Percentiles rank a stretch among this genome's conserved stretches.
Evolutionary conservation across 805 yeast species (phyloP).

Genomic region (Pichia rugopelliculosa): DNA sequence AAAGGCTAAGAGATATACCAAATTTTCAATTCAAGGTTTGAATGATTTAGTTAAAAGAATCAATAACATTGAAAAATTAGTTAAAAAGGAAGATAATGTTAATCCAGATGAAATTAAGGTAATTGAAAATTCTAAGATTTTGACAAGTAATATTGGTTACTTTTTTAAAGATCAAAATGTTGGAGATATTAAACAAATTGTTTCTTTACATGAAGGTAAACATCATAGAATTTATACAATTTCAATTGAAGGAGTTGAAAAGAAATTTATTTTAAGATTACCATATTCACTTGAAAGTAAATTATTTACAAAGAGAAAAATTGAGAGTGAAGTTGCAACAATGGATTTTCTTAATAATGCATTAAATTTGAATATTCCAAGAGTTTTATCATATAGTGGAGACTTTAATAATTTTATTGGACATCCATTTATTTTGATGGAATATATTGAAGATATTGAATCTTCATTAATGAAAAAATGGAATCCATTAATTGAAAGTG

Average conservation of each 20-base stretch:
- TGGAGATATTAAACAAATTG: conserved; percentile 54
- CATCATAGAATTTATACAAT: conserved; percentile 83
- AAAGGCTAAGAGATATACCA: conserved; percentile 69
- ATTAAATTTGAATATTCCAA: conserved; percentile 64
- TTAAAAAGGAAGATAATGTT: conserved; percentile 16
- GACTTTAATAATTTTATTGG: conserved; percentile 54
- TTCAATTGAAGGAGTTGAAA: conserved; percentile 29
- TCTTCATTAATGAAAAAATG: conserved; percentile 68
- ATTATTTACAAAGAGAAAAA: conserved; percentile 52
- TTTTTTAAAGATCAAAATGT: conserved; percentile 14
- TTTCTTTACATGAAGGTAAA: conserved; percentile 88
- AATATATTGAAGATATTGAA: conserved; percentile 68
- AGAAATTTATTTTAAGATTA: conserved; percentile 67
- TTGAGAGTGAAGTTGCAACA: conserved; percentile 90
- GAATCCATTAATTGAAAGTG: conserved; percentile 62
- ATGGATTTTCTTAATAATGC: conserved; percentile 70
- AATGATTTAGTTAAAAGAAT: conserved; percentile 26
- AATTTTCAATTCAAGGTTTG: conserved; percentile 75
- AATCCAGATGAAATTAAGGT: conserved; percentile 34
- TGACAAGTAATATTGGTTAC: conserved; percentile 17
- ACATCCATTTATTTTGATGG: conserved; percentile 76
- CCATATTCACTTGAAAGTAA: conserved; percentile 77
- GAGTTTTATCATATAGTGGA: conserved; percentile 60
- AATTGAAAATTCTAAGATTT: conserved; percentile 18
- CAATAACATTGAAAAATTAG: conserved; percentile 5